Base-by-base conservation (phyloP, 179 eudicot genomes). In the Gypsophila paniculata region DNA sequence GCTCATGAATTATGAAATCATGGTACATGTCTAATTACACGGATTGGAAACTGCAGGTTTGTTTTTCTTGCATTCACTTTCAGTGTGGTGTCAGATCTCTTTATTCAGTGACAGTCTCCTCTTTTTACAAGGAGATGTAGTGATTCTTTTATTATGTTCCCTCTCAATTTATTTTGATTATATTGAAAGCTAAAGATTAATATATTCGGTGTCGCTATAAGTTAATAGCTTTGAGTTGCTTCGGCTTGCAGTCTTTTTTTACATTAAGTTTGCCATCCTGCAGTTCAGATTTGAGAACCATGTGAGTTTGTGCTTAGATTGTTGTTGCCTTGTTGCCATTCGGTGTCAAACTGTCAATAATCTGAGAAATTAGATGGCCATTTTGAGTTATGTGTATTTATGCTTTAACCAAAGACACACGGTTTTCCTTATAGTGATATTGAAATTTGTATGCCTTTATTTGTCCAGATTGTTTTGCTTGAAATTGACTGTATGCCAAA, bases 401-500 rank as follows among this genome's bases (percentile, higher is more conserved):
- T 42, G 39, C 53, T 65, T 42, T 8, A 23, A 67, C 48, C 7
- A 21, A 11, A 39, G 68, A 13, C 52, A 25, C 25, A 6, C 32
- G 71, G 23, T n/a, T 17, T 68, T 68, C 65, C 11, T 11, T 44
- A n/a, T n/a, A 48, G 51, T 51, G 12, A 9, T 36, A 55, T 64
- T 22, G 46, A 70, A n/a, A 15, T 29, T 49, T 51, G 38, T 21
- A 52, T 17, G 60, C 61, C 39, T 58, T 74, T 4, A 21, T 46
- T 17, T 63, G 18, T 65, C 18, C 71, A 19, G 23, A 46, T 70
- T 59, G 42, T 15, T 32, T 17, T 61, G 12, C 32, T 52, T 73
- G 68, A 14, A 12, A 54, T 55, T 60, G 18, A 52, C 65, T 60
- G 69, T 52, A 7, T 34, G 39, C 61, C 26, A 21, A 53, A 69